A percentile compares a stretch with the other conserved stretches of the same genome.
Evolutionary conservation across 768 basidiomycete species (phyloP).

Genomic region (Rhodotorula kratochvilovae): DNA sequence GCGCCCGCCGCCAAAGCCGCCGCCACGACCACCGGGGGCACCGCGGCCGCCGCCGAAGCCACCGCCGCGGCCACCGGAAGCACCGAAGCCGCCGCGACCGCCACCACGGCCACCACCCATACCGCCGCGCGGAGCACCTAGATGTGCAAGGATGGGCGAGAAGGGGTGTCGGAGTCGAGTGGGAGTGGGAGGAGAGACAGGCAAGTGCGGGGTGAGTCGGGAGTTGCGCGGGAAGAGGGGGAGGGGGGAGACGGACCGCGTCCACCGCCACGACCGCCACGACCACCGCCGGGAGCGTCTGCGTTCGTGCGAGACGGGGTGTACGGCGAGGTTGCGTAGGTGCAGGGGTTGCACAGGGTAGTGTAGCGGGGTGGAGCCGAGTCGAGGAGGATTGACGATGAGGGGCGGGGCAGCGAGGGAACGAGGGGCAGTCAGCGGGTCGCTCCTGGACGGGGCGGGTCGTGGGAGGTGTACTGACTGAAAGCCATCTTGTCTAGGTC

Average conservation of each 20-base stretch:
- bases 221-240: not conserved
- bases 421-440: not conserved
- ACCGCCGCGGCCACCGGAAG: slow-evolving; percentile 46
- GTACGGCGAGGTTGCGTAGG: too few species aligned
- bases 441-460: not conserved
- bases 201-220: not conserved
- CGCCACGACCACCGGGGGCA: slow-evolving; percentile 41
- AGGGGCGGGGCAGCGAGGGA: not conserved
- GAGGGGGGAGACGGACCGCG: slow-evolving; percentile 3
- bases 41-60: slow-evolving; percentile 51
- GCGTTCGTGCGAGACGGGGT: not conserved
- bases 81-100: slow-evolving; percentile 49
- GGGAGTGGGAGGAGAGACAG: too few species aligned
- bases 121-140: slow-evolving; percentile 34
- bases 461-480: slow-evolving; percentile 9
- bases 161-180: not conserved
- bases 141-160: not conserved
- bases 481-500: slow-evolving; percentile 21
- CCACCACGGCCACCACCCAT: slow-evolving; percentile 51
- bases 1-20: slow-evolving; percentile 42
- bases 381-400: not conserved
- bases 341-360: not conserved
- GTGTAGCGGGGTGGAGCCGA: not conserved
- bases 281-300: slow-evolving; percentile 24
- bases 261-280: slow-evolving; percentile 1